Base-by-base conservation (phyloP, 352 stramenopile species). In the Globisporangium spiculum region DNA sequence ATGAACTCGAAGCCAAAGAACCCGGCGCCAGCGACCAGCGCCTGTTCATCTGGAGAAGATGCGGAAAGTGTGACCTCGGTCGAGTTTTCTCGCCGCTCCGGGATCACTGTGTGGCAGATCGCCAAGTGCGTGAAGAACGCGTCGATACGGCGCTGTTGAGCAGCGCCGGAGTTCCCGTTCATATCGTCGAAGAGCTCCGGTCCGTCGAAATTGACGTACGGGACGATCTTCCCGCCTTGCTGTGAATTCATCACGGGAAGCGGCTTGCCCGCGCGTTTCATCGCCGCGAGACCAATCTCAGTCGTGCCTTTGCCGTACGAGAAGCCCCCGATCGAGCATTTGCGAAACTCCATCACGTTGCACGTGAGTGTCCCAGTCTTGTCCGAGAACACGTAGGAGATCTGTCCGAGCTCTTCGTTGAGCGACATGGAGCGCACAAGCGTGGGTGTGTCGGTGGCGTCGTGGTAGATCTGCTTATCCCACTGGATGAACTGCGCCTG, bases 301-400 rank as follows among this genome's bases (percentile, higher is more conserved):
- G 83, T 93, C 3, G 87, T 94, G n/a, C 90, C 90, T 22, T 83
- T 79, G 41, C 93, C 93, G 63, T 98, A 98, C 1, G 90, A 91
- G 12, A 91, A 65, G 0, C 95, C 95, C 10, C 84, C 91, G 58
- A 99, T 94, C 1, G 90, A 95, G 66, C 94, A 98, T 65, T 97
- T 97, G 32, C 94, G 80, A 58, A 99, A 98, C 73, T 99, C 89
- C 97, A 99, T 99, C 6, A 99, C 84, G 78, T 99, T 99, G 74
- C 96, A 98, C 1, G 98, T 99, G 4, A 99, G 80, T n/a, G 98
- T 99, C n/a, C 98, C 98, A 2, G 98, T 99, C 72, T 99, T 99
- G 79, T 99, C 98, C 1, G 90, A 98, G 75, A 99, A 99, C 6
- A 99, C 94, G 70, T 99, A 99, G 32, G 97, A 91, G 56, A 99